Conservation (phyloP, 2,329 filamentous ascomycete genomes). For the Aspergillus clavatus region DNA sequence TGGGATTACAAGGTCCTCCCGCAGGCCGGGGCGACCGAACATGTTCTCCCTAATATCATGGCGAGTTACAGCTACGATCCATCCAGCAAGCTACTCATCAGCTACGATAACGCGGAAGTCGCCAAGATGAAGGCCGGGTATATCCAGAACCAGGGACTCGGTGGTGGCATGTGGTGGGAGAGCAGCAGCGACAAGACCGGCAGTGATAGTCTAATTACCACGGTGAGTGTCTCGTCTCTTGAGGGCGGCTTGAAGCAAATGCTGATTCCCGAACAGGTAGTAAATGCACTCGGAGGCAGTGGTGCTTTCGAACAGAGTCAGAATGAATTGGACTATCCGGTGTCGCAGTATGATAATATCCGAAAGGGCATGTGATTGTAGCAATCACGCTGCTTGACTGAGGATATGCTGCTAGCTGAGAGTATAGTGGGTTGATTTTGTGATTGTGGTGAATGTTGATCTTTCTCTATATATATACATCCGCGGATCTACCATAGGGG, state of each 20-base stretch:
- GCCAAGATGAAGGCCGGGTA: constrained; percentile 67
- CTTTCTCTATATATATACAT: too few relatives aligned
- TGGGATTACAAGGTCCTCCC: constrained; percentile 88
- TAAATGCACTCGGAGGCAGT: constrained; percentile 30
- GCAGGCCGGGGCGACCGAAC: constrained; percentile 57
- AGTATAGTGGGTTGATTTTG: too few relatives aligned
- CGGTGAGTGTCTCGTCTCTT: constrained; percentile 25
- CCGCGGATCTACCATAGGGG: too few relatives aligned
- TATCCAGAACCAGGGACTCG: constrained; percentile 62
- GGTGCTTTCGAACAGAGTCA: constrained; percentile 40
- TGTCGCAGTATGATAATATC: constrained; percentile 52
- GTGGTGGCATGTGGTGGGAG: constrained; percentile 98
- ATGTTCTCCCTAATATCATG: constrained; percentile 55
- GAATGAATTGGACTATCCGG: constrained; percentile 50
- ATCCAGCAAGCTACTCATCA: constrained; percentile 59
- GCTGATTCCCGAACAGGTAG: constrained; percentile 18
- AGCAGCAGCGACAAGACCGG: constrained; percentile 69
- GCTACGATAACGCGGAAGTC: constrained; percentile 68
- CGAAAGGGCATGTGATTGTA: constrained; percentile 31
- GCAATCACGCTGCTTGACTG: too few relatives aligned
- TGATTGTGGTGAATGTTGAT: too few relatives aligned
- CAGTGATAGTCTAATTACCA: constrained; percentile 61
- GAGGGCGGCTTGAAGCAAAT: neutral
- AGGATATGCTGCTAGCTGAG: too few relatives aligned
- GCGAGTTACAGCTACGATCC: constrained; percentile 72